Evolutionary conservation across 805 yeast species (phyloP).

Genomic region (Kazachstania bromeliacearum): DNA sequence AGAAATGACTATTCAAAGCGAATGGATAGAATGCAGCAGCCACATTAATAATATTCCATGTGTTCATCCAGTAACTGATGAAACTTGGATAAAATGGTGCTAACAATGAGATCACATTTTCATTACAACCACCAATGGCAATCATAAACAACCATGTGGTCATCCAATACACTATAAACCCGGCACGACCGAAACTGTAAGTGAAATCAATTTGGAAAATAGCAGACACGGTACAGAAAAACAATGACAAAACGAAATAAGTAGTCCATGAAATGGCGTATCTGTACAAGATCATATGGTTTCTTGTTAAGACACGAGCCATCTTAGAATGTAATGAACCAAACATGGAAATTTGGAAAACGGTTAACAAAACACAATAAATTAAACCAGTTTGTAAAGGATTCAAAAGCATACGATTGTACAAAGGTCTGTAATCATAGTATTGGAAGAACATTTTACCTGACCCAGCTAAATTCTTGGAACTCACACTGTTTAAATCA

Average conservation of each 20-base stretch:
- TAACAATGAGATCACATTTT: conserved; percentile 45
- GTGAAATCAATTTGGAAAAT: conserved; percentile 59
- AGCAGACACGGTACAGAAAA: conserved; percentile 49
- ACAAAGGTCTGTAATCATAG: conserved; percentile 41
- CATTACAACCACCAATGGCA: conserved; percentile 69
- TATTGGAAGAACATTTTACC: conserved; percentile 28
- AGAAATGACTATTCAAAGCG: conserved; percentile 45
- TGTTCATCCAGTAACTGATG: conserved; percentile 59
- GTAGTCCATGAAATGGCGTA: conserved; percentile 38
- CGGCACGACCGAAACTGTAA: conserved; percentile 50
- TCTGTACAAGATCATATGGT: conserved; percentile 44
- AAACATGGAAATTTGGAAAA: conserved; percentile 59
- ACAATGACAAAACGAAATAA: conserved; percentile 48
- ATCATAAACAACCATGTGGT: conserved; percentile 55
- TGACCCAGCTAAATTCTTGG: conserved; percentile 7
- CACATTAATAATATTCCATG: conserved; percentile 60
- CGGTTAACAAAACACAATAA: conserved; percentile 58
- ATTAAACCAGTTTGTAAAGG: conserved; percentile 71
- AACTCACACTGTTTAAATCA: conserved; percentile 10
- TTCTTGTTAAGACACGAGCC: conserved; percentile 35
- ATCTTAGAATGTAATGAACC: conserved; percentile 42
- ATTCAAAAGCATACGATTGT: conserved; percentile 44
- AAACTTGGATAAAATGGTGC: conserved; percentile 49
- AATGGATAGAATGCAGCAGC: conserved; percentile 61
- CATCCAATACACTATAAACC: conserved; percentile 70